Evolutionary conservation across 371 early-diverging fungal genomes (phyloP).

Genomic region (Ecytonucleospora hepatopenaei): DNA sequence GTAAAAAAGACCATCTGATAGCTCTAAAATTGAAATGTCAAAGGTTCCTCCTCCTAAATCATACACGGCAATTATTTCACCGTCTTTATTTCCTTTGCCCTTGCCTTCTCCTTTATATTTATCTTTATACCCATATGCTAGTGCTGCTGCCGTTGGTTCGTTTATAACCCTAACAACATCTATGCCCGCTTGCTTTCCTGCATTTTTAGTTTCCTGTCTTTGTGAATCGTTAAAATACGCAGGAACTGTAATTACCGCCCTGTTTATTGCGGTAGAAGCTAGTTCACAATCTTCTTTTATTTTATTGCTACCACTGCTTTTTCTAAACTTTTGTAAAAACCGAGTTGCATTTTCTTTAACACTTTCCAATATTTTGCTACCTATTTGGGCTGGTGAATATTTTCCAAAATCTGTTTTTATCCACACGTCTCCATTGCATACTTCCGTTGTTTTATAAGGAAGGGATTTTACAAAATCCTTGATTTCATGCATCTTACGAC

Average conservation of each 20-base stretch:
- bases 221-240: constrained; percentile 87
- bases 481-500: constrained; percentile 76
- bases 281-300: not conserved
- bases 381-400: constrained; percentile 85
- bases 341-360: constrained; percentile 84
- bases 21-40: constrained; percentile 91
- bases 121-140: constrained; percentile 82
- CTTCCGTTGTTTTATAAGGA: constrained; percentile 73
- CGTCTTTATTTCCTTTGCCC: constrained; percentile 44
- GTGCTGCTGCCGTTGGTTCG: constrained; percentile 95
- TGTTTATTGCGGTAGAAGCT: constrained; percentile 61
- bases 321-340: constrained; percentile 62
- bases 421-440: constrained; percentile 90
- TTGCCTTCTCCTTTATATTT: constrained; percentile 55
- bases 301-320: not conserved
- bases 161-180: constrained; percentile 90
- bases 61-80: constrained; percentile 71
- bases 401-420: constrained; percentile 74
- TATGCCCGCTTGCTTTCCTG: constrained; percentile 83
- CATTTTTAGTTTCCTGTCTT: constrained; percentile 94
- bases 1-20: constrained; percentile 90
- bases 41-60: constrained; percentile 99
- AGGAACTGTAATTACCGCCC: constrained; percentile 86
- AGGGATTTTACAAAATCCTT: constrained; percentile 72
- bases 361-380: constrained; percentile 76